Base-by-base conservation (phyloP, 306 rosid species). In the Trichosanthes truncata region DNA sequence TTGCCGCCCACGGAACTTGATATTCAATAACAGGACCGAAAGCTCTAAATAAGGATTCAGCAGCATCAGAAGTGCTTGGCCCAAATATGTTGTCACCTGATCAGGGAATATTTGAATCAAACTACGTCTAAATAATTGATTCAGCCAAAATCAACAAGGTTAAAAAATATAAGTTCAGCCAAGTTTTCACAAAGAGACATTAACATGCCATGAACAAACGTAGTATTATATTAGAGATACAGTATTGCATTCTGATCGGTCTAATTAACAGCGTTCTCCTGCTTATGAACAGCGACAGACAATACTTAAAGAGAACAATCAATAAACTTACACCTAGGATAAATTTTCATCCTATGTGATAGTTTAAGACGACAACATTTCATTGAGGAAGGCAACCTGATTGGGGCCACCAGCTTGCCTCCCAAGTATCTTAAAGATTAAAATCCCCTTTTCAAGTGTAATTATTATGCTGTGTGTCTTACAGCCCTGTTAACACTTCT, bases 21-120 rank as follows among this genome's bases (percentile, higher is more conserved):
- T 93, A 88, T 82, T 95, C 96, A 76, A 90, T 89, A 81, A 89
- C 97, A 55, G 98, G 97, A 83, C 88, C 89, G 85, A 95, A 95
- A 68, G 94, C 97, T 82, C 79, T 53, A 80, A 89, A 78, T 83
- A 92, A 53, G 67, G 98, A 95, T 80, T 92, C 97, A 55, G 97
- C 98, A 23, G 97, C 98, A 78, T 92, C 98, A 45, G 79, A 15
- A 43, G 93, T 53, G 78, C 97, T 92, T 61, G 97, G 60, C 80
- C 97, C 98, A 81, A 91, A 95, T 73, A 95, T 89, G 79, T 91
- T 91, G 82, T 95, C 98, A 43, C 98, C 98, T 92, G 79, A 68
- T 79, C 31, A 52, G 85, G 29, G 68, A 84, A 78, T 82, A 69
- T 40, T 41, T 41, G 53, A 17, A n/a, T 69, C 53, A 69, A 9